Conservation (phyloP, 176 grass and related monocot species). For the Oryza longistaminata region DNA sequence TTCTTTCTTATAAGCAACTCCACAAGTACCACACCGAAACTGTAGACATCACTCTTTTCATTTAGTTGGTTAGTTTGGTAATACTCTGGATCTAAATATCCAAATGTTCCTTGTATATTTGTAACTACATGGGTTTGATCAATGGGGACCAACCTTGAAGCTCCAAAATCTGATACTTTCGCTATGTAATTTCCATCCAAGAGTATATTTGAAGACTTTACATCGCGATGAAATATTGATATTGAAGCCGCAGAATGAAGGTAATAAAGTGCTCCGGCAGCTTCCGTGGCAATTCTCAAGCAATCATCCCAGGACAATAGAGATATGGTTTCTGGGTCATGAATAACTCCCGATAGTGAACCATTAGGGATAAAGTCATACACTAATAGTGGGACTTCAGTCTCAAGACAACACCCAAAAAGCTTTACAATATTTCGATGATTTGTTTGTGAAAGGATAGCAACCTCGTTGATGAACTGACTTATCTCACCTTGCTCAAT, state of each 20-base stretch:
- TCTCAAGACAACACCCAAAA: no score
- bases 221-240: constrained; percentile 31
- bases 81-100: constrained; percentile 36
- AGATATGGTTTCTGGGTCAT: no score
- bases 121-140: constrained; percentile 33
- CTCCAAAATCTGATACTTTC: constrained; percentile 37
- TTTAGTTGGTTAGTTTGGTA: no score
- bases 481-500: background rate
- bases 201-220: constrained; percentile 4
- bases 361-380: background rate
- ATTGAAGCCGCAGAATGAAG: background rate
- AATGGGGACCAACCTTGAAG: no score
- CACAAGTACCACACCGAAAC: no score
- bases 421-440: background rate
- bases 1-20: background rate
- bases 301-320: constrained; percentile 16
- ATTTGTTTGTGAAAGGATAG: background rate
- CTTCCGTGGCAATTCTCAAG: background rate
- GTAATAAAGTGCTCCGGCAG: background rate
- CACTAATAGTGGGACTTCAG: background rate
- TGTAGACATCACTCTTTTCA: constrained; percentile 22
- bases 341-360: constrained; percentile 22
- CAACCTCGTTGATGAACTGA: background rate
- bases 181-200: background rate
- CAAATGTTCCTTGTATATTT: constrained; percentile 23